Evolutionary conservation across 2,329 filamentous ascomycete genomes (phyloP), one percentile per base, ranked within the genome.

Genomic region (Orbilia blumenaviensis): DNA sequence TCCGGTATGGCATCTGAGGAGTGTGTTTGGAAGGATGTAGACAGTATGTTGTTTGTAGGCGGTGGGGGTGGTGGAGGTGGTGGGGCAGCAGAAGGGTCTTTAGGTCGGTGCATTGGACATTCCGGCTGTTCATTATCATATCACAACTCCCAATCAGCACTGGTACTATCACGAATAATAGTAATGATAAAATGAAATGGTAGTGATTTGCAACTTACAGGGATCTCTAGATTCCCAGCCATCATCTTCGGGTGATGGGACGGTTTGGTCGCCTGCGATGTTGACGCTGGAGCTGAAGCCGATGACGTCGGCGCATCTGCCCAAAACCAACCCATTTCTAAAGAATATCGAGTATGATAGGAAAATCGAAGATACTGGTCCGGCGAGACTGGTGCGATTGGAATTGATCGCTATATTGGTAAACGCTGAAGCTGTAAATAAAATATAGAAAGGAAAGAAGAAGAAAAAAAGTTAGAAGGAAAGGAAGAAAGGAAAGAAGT

Each of bases 241-340:
- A 52, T 66, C 50, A 63, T 63, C 16, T 50, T 46, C 29, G 50
- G 66, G n/a, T 64, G 74, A 34, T 78, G 66, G 36, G 77, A 54
- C 52, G 74, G 67, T 23, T 56, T 73, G 18, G 54, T 42, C n/a
- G 71, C 27, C 34, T 66, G 41, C 12, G 66, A 66, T 32, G 52
- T 27, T 16, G 48, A 54, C 38, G 63, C 46, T 21, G 69, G 44
- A 34, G 77, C 48, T 23, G 69, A 52, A 34, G 77, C 32, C 66
- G 72, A 66, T 44, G 66, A 44, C 52, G 71, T 73, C 48, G 76
- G 52, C 34, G 77, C 85, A 76, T 90, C 88, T 83, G 89, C 88
- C 89, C 89, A 91, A 80, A 91, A 91, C 89, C 89, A 91, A 80
- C 89, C 89, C 89, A 91, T 91, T 71, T 91, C 71, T 79, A 5